Evolutionary conservation across 768 basidiomycete species (phyloP).

Genomic region (Leucocoprinus sp.): DNA sequence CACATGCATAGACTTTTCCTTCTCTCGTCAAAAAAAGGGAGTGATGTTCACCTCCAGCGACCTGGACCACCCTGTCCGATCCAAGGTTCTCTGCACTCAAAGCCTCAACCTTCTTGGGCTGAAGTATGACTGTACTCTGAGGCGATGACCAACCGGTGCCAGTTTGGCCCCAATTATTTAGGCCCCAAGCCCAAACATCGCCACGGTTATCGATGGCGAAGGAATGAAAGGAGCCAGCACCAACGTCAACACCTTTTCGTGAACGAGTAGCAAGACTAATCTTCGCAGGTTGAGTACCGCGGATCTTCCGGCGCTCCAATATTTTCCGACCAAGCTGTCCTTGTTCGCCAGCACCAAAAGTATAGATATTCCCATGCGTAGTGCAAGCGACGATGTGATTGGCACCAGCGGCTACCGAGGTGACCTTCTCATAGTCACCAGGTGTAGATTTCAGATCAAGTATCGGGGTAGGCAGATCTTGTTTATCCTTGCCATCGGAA

Average conservation of each 20-base stretch:
- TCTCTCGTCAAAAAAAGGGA: constrained; percentile 79
- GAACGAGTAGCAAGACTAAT: constrained; percentile 65
- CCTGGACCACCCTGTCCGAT: constrained; percentile 59
- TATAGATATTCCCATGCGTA: constrained; percentile 78
- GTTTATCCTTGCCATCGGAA: constrained; percentile 53
- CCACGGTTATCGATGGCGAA: constrained; percentile 85
- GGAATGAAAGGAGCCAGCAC: constrained; percentile 79
- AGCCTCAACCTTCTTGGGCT: constrained; percentile 55
- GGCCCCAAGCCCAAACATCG: constrained; percentile 91
- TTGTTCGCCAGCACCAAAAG: constrained; percentile 88
- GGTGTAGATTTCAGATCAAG: constrained; percentile 53
- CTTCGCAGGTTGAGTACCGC: constrained; percentile 84
- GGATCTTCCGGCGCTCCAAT: constrained; percentile 78
- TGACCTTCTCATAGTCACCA: constrained; percentile 62
- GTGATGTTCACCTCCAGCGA: constrained; percentile 82
- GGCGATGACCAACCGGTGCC: constrained; percentile 46
- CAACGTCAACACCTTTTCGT: constrained; percentile 54
- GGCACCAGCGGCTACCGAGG: constrained; percentile 69
- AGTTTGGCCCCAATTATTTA: constrained; percentile 83
- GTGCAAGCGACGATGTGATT: constrained; percentile 90
- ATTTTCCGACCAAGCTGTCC: constrained; percentile 89
- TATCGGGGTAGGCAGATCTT: constrained; percentile 57
- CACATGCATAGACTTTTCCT: constrained; percentile 82
- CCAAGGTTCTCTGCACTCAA: constrained; percentile 55
- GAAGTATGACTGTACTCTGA: constrained; percentile 46